Percentiles rank a stretch among this genome's conserved stretches.
Evolutionary conservation across 1,284 basidiomycete species (phyloP).

Genomic region (Cryptococcus sp.): DNA sequence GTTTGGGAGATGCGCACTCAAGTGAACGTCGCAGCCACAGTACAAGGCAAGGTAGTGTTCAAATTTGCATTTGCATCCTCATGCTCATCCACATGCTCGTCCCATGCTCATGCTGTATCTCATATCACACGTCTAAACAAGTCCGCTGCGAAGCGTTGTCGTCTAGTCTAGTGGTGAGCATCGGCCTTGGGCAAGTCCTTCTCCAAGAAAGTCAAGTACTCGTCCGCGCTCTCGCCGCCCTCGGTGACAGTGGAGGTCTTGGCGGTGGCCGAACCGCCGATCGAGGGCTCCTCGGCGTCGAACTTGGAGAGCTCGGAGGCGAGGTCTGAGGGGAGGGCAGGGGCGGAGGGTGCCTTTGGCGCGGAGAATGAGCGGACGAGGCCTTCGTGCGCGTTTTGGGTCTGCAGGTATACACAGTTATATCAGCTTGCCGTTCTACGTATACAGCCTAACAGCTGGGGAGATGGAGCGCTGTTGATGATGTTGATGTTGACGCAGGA

Average conservation of each 20-base stretch:
- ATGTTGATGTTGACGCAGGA: conserved; percentile 3
- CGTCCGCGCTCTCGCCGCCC: conserved; percentile 59
- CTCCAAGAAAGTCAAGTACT: conserved; percentile 60
- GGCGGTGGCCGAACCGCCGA: conserved; percentile 53
- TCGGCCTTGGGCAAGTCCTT: conserved; percentile 62
- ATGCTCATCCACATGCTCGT: not conserved
- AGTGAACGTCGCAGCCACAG: too few relatives aligned
- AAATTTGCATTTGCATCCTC: conserved; percentile 1
- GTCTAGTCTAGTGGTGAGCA: conserved; percentile 59
- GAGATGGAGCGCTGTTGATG: not conserved
- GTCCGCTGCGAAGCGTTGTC: not conserved
- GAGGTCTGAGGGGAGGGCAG: conserved; percentile 72
- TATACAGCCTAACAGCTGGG: not conserved
- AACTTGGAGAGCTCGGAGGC: conserved; percentile 79
- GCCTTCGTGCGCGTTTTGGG: conserved; percentile 80
- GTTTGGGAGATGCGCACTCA: too few relatives aligned
- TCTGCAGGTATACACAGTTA: conserved; percentile 55
- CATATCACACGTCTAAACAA: conserved; percentile 3
- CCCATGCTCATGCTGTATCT: conserved; percentile 2
- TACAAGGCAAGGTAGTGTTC: too few relatives aligned
- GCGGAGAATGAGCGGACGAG: conserved; percentile 71
- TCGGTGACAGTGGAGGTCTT: conserved; percentile 46
- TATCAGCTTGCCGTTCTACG: conserved; percentile 2
- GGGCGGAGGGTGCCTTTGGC: conserved; percentile 69
- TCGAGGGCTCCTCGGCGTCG: conserved; percentile 71